Evolutionary conservation across 2,329 filamentous ascomycete genomes (phyloP).

Genomic region (Colletotrichum paranaense): DNA sequence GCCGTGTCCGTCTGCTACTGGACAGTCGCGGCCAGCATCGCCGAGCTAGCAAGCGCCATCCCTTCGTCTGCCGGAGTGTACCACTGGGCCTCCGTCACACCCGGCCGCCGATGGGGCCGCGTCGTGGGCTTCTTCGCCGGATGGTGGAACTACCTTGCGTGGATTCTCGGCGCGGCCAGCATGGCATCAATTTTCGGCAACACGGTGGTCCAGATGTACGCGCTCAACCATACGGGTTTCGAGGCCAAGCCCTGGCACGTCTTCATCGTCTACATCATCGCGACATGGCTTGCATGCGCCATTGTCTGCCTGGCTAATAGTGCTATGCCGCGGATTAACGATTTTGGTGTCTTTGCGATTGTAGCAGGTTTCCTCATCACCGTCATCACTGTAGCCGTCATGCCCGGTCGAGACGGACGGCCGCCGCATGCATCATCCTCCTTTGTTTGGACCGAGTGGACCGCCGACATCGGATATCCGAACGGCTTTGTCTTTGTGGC

Average conservation of each 20-base stretch:
- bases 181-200: constrained; percentile 55
- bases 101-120: constrained; percentile 62
- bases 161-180: constrained; percentile 51
- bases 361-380: constrained; percentile 66
- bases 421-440: constrained; percentile 45
- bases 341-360: constrained; percentile 64
- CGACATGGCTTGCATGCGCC: constrained; percentile 51
- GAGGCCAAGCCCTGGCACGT: constrained; percentile 53
- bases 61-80: constrained; percentile 72
- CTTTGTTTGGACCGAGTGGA: constrained; percentile 55
- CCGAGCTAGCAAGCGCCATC: constrained; percentile 70
- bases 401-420: constrained; percentile 51
- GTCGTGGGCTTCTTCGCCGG: constrained; percentile 58
- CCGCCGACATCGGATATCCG: constrained; percentile 51
- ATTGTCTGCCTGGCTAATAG: constrained; percentile 65
- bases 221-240: constrained; percentile 52
- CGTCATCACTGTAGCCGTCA: constrained; percentile 65
- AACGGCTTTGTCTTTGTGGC: constrained; percentile 54
- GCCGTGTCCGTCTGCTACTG: constrained; percentile 64
- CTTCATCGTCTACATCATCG: constrained; percentile 54
- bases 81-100: constrained; percentile 70
- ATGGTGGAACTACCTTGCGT: constrained; percentile 59
- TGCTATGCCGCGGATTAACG: constrained; percentile 62
- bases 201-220: constrained; percentile 56
- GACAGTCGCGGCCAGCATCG: constrained; percentile 67